phyloP scores from a whole-genome alignment of 179 eudicot genomes.

The Beta macrorhiza region DNA sequence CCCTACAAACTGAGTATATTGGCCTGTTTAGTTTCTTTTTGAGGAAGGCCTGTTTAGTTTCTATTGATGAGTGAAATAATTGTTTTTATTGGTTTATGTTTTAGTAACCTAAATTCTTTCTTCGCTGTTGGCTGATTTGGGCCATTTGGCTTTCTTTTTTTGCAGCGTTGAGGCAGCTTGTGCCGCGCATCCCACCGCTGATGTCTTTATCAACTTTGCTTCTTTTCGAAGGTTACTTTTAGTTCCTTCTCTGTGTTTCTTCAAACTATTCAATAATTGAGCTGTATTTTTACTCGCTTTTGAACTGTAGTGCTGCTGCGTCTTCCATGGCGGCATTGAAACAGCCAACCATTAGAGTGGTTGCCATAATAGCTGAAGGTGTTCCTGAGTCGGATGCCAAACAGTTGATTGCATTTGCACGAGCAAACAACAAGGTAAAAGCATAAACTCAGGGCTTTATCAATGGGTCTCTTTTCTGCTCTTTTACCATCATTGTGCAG shows the following conservation, averaged over 20 bases:
- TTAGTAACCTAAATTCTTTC: background rate
- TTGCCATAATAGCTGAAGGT: conserved; percentile 98
- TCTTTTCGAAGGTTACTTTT: conserved; percentile 75
- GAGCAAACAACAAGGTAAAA: conserved; percentile 91
- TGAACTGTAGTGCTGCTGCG: conserved; percentile 85
- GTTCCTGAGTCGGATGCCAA: conserved; percentile 97
- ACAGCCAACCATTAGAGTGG: conserved; percentile 96
- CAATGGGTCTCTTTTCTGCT: background rate
- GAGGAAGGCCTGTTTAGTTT: too few species aligned
- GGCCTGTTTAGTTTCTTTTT: too few species aligned
- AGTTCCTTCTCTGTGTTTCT: background rate
- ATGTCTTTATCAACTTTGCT: conserved; percentile 97
- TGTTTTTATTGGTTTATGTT: background rate
- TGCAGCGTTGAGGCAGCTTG: conserved; percentile 90
- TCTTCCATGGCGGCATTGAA: conserved; percentile 91
- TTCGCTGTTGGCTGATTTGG: conserved; percentile 8
- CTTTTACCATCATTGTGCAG: background rate
- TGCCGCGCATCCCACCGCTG: conserved; percentile 97
- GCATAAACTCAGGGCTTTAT: background rate
- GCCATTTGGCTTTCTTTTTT: background rate
- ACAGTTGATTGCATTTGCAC: conserved; percentile 88
- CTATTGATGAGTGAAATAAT: too few species aligned
- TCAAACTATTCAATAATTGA: background rate
- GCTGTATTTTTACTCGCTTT: background rate
- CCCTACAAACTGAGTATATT: too few species aligned